Conservation (phyloP, 2,329 filamentous ascomycete species). For the Claviceps sp. region DNA sequence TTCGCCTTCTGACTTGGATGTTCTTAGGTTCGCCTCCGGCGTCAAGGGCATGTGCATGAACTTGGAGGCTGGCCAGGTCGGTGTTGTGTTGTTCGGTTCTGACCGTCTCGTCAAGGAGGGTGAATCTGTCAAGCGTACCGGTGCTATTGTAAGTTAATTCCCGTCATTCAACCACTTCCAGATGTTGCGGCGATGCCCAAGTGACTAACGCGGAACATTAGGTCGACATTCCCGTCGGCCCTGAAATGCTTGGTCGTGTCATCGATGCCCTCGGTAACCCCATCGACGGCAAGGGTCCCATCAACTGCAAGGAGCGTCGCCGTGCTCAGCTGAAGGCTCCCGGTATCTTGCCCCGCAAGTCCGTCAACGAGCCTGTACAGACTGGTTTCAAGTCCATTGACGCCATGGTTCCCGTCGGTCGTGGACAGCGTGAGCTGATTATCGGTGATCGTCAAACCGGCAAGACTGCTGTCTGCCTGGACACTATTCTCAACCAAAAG, state of each 20-base stretch:
- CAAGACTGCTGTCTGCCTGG: constrained; percentile 97
- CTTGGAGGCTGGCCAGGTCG: constrained; percentile 99
- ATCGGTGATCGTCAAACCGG: constrained; percentile 99
- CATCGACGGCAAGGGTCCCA: constrained; percentile 96
- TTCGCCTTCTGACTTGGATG: constrained; percentile 10
- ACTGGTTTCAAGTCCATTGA: constrained; percentile 99
- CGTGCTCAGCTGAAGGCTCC: constrained; percentile 99
- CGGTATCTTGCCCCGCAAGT: constrained; percentile 91
- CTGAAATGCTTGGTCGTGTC: constrained; percentile 91
- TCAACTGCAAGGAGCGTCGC: constrained; percentile 82
- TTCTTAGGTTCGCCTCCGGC: constrained; percentile 82
- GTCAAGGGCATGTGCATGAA: constrained; percentile 99
- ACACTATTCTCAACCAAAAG: constrained; percentile 99
- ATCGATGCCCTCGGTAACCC: constrained; percentile 97
- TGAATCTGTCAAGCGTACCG: constrained; percentile 98
- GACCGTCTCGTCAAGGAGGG: constrained; percentile 99
- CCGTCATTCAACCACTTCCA: too few species aligned
- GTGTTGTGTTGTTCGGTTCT: constrained; percentile 99
- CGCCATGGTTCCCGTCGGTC: constrained; percentile 98
- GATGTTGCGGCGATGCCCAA: not conserved
- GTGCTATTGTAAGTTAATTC: constrained; percentile 72
- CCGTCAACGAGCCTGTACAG: constrained; percentile 97
- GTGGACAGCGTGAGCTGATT: constrained; percentile 99
- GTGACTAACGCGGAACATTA: constrained; percentile 26
- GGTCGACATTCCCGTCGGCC: constrained; percentile 94